Percentiles rank a stretch among this genome's conserved stretches.
phyloP scores from a whole-genome alignment of 176 grass and related monocot species.

The Luzula sylvatica region DNA sequence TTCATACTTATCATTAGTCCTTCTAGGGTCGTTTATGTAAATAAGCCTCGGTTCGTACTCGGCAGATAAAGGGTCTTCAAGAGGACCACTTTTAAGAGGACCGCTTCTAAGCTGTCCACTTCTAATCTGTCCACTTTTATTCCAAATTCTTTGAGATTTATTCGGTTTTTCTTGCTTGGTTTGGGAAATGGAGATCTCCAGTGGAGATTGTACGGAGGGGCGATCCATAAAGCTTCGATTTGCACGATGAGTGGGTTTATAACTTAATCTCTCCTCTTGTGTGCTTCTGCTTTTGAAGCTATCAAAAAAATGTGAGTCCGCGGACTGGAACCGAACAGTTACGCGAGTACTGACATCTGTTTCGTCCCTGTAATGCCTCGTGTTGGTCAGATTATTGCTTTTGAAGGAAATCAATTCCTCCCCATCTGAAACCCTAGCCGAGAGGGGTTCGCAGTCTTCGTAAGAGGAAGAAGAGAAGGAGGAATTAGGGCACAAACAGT shows the following conservation, averaged over 20 bases:
- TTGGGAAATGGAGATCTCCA: conserved; percentile 39
- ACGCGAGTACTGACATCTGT: conserved; percentile 29
- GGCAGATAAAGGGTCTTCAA: conserved; percentile 66
- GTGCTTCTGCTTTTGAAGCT: conserved; percentile 66
- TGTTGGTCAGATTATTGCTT: conserved; percentile 22
- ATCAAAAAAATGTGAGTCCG: conserved; percentile 57
- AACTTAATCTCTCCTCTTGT: conserved; percentile 60
- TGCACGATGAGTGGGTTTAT: conserved; percentile 38
- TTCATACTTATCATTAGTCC: conserved; percentile 85
- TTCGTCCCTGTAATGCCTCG: conserved; percentile 21
- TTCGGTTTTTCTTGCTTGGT: conserved; percentile 55
- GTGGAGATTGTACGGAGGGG: conserved; percentile 46
- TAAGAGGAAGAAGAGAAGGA: conserved; percentile 56
- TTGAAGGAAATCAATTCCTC: conserved; percentile 8
- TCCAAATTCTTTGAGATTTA: conserved; percentile 36
- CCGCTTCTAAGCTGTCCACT: conserved; percentile 10
- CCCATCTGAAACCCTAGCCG: conserved; percentile 36
- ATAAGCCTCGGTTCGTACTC: conserved; percentile 75
- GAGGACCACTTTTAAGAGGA: conserved; percentile 18
- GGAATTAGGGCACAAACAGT: conserved; percentile 39
- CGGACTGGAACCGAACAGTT: conserved; percentile 34
- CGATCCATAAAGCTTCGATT: conserved; percentile 70
- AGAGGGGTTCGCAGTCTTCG: conserved; percentile 37
- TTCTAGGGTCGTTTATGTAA: conserved; percentile 84
- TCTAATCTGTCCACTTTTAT: conserved; percentile 59